A percentile compares a stretch with the other conserved stretches of the same genome.
These are phyloP conservation scores for Picochlorum sp. DNA, from an alignment of 139 green algal species.

Conservation along the genomic window DNA sequence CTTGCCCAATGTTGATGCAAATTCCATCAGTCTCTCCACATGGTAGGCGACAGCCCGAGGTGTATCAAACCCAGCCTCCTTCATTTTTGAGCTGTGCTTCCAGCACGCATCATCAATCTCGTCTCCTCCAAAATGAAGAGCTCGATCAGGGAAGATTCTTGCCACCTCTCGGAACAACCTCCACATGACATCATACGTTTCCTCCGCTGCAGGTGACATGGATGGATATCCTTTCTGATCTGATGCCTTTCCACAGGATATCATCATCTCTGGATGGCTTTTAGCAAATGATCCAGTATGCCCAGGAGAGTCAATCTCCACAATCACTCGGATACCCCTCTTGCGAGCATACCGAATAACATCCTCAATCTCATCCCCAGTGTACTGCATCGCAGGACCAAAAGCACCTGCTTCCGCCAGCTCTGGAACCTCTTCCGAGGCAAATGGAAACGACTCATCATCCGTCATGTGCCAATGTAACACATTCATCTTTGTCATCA, in stretches of 20 bases:
- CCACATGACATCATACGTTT: conserved; percentile 14
- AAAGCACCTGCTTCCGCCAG: conserved; percentile 32
- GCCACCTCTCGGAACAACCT: conserved; percentile 30
- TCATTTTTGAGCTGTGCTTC: conserved; percentile 32
- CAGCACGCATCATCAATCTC: conserved; percentile 54
- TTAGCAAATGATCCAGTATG: conserved; percentile 44
- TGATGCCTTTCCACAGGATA: conserved; percentile 21
- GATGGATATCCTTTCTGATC: conserved; percentile 7
- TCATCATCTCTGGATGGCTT: conserved; percentile 31
- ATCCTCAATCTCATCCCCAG: conserved; percentile 1
- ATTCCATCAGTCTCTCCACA: conserved; percentile 8
- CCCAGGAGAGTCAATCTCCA: conserved; percentile 50
- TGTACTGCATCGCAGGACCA: conserved; percentile 9
- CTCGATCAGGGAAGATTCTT: conserved; percentile 37
- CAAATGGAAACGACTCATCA: conserved; percentile 37
- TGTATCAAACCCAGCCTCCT: neutral
- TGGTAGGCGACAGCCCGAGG: conserved; percentile 13
- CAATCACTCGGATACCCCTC: conserved; percentile 46
- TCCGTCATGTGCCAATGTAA: conserved; percentile 59
- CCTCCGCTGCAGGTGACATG: neutral
- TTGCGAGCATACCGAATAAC: conserved; percentile 23
- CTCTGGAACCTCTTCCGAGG: conserved; percentile 15
- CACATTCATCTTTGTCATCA: conserved; percentile 46
- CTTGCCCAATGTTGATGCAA: neutral
- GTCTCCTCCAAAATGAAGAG: conserved; percentile 52